Conservation (phyloP, 2,329 filamentous ascomycete species). For the Fusarium avenaceum region DNA sequence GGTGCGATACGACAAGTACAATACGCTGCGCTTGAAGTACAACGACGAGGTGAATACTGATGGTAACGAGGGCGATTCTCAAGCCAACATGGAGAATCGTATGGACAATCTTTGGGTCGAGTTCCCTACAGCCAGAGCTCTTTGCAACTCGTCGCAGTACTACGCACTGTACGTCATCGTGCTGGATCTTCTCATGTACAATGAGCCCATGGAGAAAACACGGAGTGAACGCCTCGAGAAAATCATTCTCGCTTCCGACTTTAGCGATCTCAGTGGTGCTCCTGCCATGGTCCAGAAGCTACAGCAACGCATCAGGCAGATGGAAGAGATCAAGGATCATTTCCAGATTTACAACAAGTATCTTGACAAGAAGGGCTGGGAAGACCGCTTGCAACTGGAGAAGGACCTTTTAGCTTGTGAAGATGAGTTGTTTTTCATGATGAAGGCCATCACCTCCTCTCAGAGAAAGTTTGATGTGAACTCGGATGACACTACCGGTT, state of each 20-base stretch:
- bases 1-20: conserved; percentile 97
- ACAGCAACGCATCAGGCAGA: conserved; percentile 90
- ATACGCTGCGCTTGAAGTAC: conserved; percentile 95
- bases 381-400: conserved; percentile 89
- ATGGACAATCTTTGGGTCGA: conserved; percentile 98
- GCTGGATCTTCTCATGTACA: conserved; percentile 94
- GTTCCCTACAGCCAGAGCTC: conserved; percentile 92
- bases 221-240: conserved; percentile 94
- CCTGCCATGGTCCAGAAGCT: conserved; percentile 92
- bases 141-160: conserved; percentile 97
- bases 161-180: conserved; percentile 99
- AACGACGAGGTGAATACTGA: conserved; percentile 89
- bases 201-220: conserved; percentile 96
- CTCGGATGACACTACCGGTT: conserved; percentile 76
- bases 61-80: conserved; percentile 63
- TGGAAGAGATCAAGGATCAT: conserved; percentile 96
- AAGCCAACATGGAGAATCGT: conserved; percentile 76
- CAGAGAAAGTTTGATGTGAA: conserved; percentile 84
- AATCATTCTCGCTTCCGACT: conserved; percentile 98
- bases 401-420: conserved; percentile 90
- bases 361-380: conserved; percentile 90
- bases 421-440: conserved; percentile 98
- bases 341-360: conserved; percentile 94
- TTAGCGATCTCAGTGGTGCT: conserved; percentile 93
- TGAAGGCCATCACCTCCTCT: conserved; percentile 98